Evolutionary conservation across 345 rosid species (phyloP), one percentile per base, ranked within the genome.

Genomic region (Euphorbia lathyris): DNA sequence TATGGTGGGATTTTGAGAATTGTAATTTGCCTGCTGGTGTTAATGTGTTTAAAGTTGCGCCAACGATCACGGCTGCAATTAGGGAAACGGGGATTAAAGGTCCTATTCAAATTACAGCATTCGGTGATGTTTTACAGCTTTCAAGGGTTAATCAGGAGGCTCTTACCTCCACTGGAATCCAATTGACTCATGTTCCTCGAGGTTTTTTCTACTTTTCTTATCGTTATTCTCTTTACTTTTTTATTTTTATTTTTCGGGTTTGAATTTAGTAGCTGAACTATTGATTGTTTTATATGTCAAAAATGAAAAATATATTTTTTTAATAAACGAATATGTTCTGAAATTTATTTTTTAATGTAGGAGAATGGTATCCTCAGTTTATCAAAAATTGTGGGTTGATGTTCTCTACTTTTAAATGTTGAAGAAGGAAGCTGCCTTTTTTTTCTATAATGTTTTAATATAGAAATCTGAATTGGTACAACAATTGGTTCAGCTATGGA

Each of bases 1-100:
- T 95, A 10, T 92, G 99, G 97, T 95, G 97, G 97, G 97, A 92
- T 79, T 90, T 95, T 74, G 99, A 92, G 91, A 95, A 90, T 69
- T 94, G 97, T 71, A 9, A 64, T 72, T 23, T 84, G 34, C 96
- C 96, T 27, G 73, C 72, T 1, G 93, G 89, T 22, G 84, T 68
- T 14, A 92, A 92, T 65, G 93, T 81, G 4, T 84, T 77, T 73
- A 88, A 72, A 74, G 83, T 92, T 27, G 74, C 88, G 23, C 85
- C 73, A 19, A 8, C 58, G 58, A 88, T 95, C 73, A 80, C 92
- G 1, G 73, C 85, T 6, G 96, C 97, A 13, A 56, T 92, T 11
- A 82, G 97, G 84, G 66, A 69, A 38, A 81, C 67, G 60, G 97
- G 92, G 47, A 90, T 95, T 57, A 92, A 86, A 81, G 99, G 99